Evolutionary conservation across 306 rosid genomes (phyloP).

Genomic region (Glycine latifolia): DNA sequence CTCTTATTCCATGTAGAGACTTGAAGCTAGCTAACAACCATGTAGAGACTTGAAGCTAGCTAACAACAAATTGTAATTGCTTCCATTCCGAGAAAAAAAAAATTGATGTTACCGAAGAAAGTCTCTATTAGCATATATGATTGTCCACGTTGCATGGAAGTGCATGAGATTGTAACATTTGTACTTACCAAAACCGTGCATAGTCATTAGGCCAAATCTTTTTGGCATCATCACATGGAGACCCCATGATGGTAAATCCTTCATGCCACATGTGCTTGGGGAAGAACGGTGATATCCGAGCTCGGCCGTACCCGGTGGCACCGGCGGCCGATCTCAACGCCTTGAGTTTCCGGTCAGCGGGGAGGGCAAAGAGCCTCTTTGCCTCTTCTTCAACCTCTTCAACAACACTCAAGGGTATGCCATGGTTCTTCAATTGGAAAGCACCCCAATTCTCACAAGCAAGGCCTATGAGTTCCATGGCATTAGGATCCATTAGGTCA

Average conservation of each 20-base stretch:
- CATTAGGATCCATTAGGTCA: conserved; percentile 67
- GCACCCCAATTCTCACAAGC: conserved; percentile 86
- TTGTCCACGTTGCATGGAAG: conserved; percentile 63
- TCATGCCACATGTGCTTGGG: conserved; percentile 86
- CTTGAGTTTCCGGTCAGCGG: conserved; percentile 57
- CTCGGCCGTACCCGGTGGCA: conserved; percentile 71
- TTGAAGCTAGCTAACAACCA: not conserved
- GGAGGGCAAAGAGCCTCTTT: conserved; percentile 62
- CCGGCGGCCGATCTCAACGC: conserved; percentile 58
- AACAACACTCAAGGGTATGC: conserved; percentile 49
- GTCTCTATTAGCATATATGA: conserved; percentile 5
- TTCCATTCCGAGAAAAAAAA: not conserved
- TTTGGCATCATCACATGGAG: conserved; percentile 61
- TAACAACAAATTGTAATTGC: not conserved
- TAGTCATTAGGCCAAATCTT: conserved; percentile 71
- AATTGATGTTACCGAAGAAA: not conserved
- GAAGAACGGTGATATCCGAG: conserved; percentile 69
- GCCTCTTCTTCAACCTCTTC: conserved; percentile 58
- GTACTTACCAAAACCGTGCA: conserved; percentile 70
- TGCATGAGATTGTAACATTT: conserved; percentile 50
- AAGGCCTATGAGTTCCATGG: conserved; percentile 49
- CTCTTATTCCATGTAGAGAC: not conserved
- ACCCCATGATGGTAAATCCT: conserved; percentile 81
- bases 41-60: not conserved
- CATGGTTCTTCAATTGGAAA: conserved; percentile 72